Evolutionary conservation across 2,329 filamentous ascomycete genomes (phyloP).

Genomic region (Microsporum audouinii): DNA sequence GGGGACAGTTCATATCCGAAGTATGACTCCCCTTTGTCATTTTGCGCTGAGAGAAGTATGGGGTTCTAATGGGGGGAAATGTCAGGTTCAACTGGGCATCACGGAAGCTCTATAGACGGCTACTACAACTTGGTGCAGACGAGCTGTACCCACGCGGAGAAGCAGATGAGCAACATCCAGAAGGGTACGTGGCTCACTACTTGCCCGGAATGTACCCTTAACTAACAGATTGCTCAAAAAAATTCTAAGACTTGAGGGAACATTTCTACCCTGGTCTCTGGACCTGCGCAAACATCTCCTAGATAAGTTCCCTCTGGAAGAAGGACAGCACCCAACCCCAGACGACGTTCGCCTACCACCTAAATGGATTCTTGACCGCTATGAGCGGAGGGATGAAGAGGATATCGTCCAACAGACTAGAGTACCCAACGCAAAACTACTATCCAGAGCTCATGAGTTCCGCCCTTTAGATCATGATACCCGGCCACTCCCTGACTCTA

Average conservation of each 20-base stretch:
- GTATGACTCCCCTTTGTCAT: conserved; percentile 37
- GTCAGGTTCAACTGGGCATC: conserved; percentile 82
- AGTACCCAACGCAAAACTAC: not conserved
- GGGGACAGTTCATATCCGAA: conserved; percentile 92
- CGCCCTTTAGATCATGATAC: conserved; percentile 25
- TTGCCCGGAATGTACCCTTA: not conserved
- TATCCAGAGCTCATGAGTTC: not conserved
- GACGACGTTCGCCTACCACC: conserved; percentile 63
- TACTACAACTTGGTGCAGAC: conserved; percentile 70
- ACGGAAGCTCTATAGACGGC: conserved; percentile 71
- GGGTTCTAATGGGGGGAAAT: not conserved
- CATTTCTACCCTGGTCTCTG: conserved; percentile 66
- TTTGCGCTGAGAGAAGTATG: not conserved
- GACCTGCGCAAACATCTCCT: conserved; percentile 56
- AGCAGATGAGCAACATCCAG: conserved; percentile 84
- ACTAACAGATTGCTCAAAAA: not conserved
- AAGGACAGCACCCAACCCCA: conserved; percentile 57
- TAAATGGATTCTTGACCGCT: conserved; percentile 48
- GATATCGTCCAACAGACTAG: not conserved
- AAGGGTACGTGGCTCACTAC: conserved; percentile 51
- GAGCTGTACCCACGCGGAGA: conserved; percentile 70
- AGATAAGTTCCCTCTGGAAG: conserved; percentile 56
- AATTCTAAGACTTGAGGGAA: conserved; percentile 58
- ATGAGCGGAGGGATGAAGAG: not conserved
- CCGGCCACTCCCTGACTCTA: conserved; percentile 48